A percentile compares a stretch with the other conserved stretches of the same genome.
phyloP scores from a whole-genome alignment of 2,329 filamentous ascomycete genomes.

The Colletotrichum musae region DNA sequence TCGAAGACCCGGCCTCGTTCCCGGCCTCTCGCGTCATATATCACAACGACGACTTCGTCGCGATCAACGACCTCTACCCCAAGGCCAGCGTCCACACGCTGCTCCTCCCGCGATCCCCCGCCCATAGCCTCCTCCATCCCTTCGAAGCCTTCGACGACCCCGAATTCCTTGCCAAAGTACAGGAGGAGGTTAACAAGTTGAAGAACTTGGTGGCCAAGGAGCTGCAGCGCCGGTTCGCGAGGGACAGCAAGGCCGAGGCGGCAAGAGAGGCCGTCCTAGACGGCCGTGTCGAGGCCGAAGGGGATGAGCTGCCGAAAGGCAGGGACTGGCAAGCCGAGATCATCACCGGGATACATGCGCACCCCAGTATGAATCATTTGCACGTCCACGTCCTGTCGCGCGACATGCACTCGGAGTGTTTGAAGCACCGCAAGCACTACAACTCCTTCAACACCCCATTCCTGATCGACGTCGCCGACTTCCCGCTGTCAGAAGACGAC shows the following conservation, averaged over 20 bases:
- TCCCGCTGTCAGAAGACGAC: conserved; percentile 80
- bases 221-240: conserved; percentile 78
- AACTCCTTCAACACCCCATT: conserved; percentile 92
- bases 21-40: conserved; percentile 75
- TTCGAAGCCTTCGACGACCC: conserved; percentile 82
- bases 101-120: conserved; percentile 81
- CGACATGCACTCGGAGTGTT: conserved; percentile 79
- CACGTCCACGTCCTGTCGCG: conserved; percentile 90
- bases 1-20: conserved; percentile 73
- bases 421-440: conserved; percentile 91
- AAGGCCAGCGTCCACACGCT: conserved; percentile 90
- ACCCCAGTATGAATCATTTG: conserved; percentile 92
- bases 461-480: conserved; percentile 82
- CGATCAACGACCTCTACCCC: conserved; percentile 87
- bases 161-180: conserved; percentile 76
- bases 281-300: conserved; percentile 63
- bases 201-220: conserved; percentile 79
- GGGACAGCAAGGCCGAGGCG: conserved; percentile 73
- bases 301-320: conserved; percentile 72
- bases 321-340: conserved; percentile 86
- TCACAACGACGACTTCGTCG: conserved; percentile 77
- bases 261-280: conserved; percentile 77
- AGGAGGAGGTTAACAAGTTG: conserved; percentile 72
- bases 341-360: conserved; percentile 84
- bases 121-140: conserved; percentile 77